A percentile compares a stretch with the other conserved stretches of the same genome.
These are phyloP conservation scores for Golubevia pallescens DNA, from an alignment of 1,284 basidiomycete species.

Conservation along the genomic window DNA sequence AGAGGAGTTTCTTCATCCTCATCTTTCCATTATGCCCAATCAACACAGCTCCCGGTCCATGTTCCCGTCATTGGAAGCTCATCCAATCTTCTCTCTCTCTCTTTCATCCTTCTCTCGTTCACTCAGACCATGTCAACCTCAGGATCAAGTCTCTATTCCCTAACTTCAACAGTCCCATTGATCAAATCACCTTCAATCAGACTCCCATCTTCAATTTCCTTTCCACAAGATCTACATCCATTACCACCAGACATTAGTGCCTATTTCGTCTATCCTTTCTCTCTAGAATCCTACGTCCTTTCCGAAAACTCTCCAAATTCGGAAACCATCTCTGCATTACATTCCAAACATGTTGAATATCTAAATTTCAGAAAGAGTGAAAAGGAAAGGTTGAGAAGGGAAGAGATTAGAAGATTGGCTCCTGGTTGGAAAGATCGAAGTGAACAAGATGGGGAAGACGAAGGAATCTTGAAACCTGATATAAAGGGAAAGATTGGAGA, in stretches of 20 bases:
- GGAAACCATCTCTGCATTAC: conserved; percentile 16
- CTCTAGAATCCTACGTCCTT: conserved; percentile 42
- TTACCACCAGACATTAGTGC: conserved; percentile 37
- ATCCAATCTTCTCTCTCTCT: too few relatives aligned
- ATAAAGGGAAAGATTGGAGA: neutral
- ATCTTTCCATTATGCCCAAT: too few relatives aligned
- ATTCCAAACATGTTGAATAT: conserved; percentile 19
- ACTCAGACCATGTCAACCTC: too few relatives aligned
- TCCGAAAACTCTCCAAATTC: conserved; percentile 17
- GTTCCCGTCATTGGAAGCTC: too few relatives aligned
- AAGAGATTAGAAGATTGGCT: conserved; percentile 18
- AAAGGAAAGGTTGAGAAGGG: conserved; percentile 12
- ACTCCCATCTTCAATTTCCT: conserved; percentile 4
- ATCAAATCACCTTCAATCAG: conserved; percentile 37
- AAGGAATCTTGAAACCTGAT: conserved; percentile 17
- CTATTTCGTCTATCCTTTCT: conserved; percentile 52
- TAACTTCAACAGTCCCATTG: conserved; percentile 31
- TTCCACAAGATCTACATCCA: conserved; percentile 31
- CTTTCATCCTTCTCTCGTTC: too few relatives aligned
- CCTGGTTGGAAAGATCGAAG: conserved; percentile 22
- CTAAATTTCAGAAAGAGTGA: conserved; percentile 16
- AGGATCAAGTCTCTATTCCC: conserved; percentile 22
- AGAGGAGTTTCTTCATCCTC: too few relatives aligned
- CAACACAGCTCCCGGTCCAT: too few relatives aligned
- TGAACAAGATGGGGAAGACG: too few relatives aligned